Conservation (phyloP, 768 basidiomycete genomes). For the Coprinopsis sp. region DNA sequence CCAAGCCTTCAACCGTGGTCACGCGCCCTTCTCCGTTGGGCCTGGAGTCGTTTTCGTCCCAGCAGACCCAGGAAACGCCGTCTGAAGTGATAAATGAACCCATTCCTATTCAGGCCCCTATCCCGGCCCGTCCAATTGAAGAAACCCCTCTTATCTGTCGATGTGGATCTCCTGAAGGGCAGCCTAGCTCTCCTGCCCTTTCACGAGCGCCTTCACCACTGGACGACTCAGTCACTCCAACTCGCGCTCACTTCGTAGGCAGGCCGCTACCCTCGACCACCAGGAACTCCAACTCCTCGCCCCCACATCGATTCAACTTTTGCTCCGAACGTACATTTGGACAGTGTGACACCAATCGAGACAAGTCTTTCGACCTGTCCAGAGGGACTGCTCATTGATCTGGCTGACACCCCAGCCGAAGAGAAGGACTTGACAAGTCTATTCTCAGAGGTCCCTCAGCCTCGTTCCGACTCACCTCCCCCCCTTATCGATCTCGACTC, state of each 20-base stretch:
- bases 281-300: slow-evolving; percentile 22
- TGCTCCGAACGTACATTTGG: slow-evolving; percentile 24
- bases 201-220: slow-evolving; percentile 9
- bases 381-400: slow-evolving; percentile 54
- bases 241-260: slow-evolving; percentile 47
- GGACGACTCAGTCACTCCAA: slow-evolving; percentile 22
- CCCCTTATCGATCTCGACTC: slow-evolving; percentile 6
- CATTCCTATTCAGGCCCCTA: slow-evolving; percentile 7
- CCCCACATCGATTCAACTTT: slow-evolving; percentile 31
- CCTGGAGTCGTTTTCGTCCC: slow-evolving; percentile 10
- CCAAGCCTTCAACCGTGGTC: slow-evolving; percentile 16
- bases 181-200: background rate
- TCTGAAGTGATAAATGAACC: slow-evolving; percentile 2
- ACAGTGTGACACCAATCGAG: slow-evolving; percentile 1
- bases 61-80: slow-evolving; percentile 12
- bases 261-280: slow-evolving; percentile 51
- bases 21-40: slow-evolving; percentile 26
- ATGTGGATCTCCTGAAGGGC: slow-evolving; percentile 1
- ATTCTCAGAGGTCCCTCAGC: slow-evolving; percentile 14
- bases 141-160: background rate
- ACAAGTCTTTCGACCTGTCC: slow-evolving; percentile 22
- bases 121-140: slow-evolving; percentile 11
- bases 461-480: slow-evolving; percentile 1
- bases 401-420: slow-evolving; percentile 37
- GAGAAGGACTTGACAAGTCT: slow-evolving; percentile 19